These are phyloP conservation scores for Lasiosphaeriaceae sp. DNA, from an alignment of 495 filamentous ascomycete genomes.

Conservation along the genomic window DNA sequence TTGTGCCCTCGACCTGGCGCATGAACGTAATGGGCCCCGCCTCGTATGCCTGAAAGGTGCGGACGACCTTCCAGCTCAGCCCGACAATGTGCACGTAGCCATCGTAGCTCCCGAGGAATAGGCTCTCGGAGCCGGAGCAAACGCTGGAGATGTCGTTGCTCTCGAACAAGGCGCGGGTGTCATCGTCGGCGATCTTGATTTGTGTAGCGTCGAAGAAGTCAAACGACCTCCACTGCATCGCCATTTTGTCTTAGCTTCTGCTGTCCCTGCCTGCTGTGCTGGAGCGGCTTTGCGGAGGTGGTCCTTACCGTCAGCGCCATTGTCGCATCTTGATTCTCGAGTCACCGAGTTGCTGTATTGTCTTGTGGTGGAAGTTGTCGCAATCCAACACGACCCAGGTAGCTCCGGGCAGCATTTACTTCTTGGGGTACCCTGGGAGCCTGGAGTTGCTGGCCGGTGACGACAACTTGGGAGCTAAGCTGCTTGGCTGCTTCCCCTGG, in stretches of 20 bases:
- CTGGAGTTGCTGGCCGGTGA: too few relatives aligned
- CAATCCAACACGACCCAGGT: too few relatives aligned
- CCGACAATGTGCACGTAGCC: constrained; percentile 84
- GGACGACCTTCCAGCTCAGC: constrained; percentile 77
- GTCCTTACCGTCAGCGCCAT: constrained; percentile 34
- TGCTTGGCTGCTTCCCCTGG: too few relatives aligned
- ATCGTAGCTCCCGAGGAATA: constrained; percentile 83
- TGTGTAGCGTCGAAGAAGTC: constrained; percentile 96
- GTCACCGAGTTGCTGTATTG: neutral
- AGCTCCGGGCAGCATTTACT: too few relatives aligned
- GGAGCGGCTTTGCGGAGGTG: too few relatives aligned
- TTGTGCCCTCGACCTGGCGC: constrained; percentile 86
- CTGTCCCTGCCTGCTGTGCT: too few relatives aligned
- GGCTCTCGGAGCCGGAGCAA: constrained; percentile 81
- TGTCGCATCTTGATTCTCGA: constrained; percentile 22
- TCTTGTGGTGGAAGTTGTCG: neutral
- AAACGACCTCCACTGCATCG: constrained; percentile 91
- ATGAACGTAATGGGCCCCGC: constrained; percentile 80
- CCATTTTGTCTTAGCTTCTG: neutral
- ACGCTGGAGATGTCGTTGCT: constrained; percentile 53
- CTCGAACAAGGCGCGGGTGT: constrained; percentile 45
- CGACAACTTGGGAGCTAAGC: too few relatives aligned
- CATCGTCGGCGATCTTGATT: constrained; percentile 73
- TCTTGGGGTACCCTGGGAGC: too few relatives aligned
- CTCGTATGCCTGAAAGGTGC: constrained; percentile 83